Evolutionary conservation across 2,329 filamentous ascomycete genomes (phyloP).

Genomic region (Penicillium sp.): DNA sequence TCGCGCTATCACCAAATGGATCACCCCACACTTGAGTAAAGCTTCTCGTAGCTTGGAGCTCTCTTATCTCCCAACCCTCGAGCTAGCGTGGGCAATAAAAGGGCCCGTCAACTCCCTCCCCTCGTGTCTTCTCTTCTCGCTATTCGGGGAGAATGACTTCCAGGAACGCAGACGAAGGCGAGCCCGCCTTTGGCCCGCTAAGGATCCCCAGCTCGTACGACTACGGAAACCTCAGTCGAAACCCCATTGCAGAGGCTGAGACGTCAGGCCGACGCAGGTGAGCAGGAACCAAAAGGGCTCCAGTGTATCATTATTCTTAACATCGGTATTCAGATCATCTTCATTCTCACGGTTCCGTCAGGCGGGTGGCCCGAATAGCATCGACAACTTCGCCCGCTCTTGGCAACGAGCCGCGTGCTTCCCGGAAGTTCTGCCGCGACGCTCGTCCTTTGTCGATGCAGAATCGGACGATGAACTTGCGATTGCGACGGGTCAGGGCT

Average conservation of each 20-base stretch:
- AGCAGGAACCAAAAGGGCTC: no score
- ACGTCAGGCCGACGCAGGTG: slow-evolving; percentile 21
- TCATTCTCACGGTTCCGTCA: slow-evolving; percentile 60
- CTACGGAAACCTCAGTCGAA: slow-evolving; percentile 13
- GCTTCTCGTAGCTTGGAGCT: not conserved
- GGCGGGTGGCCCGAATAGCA: slow-evolving; percentile 88
- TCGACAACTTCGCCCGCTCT: slow-evolving; percentile 89
- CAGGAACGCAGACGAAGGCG: slow-evolving; percentile 11
- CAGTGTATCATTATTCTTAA: slow-evolving; percentile 16
- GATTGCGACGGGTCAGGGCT: slow-evolving; percentile 24
- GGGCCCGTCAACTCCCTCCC: not conserved
- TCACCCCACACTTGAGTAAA: not conserved
- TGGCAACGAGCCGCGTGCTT: slow-evolving; percentile 92
- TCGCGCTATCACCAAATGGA: not conserved
- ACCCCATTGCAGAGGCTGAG: slow-evolving; percentile 20
- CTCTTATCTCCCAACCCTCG: not conserved
- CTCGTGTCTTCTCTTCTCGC: no score
- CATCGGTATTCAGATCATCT: slow-evolving; percentile 31
- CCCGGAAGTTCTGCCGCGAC: slow-evolving; percentile 80
- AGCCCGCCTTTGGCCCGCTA: slow-evolving; percentile 12
- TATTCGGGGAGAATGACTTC: slow-evolving; percentile 3
- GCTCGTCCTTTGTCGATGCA: slow-evolving; percentile 72
- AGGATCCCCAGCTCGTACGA: slow-evolving; percentile 22
- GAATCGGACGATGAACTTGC: slow-evolving; percentile 53
- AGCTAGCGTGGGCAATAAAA: not conserved